Percentiles rank a stretch among this genome's conserved stretches.
phyloP scores from a whole-genome alignment of 805 yeast species.

The Priceomyces fermenticarens region DNA sequence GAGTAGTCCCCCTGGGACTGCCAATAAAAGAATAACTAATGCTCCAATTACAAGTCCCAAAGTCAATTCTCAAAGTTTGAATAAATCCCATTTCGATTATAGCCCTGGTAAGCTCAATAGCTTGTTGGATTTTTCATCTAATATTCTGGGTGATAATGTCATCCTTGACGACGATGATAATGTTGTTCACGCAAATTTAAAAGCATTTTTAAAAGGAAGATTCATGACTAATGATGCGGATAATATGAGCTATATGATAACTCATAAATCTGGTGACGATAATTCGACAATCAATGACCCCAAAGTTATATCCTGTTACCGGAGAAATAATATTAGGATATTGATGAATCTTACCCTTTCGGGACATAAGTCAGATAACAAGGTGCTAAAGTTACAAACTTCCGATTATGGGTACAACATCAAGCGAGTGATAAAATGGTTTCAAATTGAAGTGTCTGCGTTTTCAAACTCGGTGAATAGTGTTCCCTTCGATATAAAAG shows the following conservation, averaged over 20 bases:
- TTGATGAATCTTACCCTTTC: slow-evolving; percentile 26
- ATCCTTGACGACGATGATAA: slow-evolving; percentile 29
- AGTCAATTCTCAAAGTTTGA: too few relatives aligned
- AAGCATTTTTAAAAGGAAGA: slow-evolving; percentile 42
- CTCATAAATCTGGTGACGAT: slow-evolving; percentile 10
- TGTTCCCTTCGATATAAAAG: slow-evolving; percentile 29
- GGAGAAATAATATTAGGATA: slow-evolving; percentile 41
- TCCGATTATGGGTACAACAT: slow-evolving; percentile 34
- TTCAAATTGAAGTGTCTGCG: slow-evolving; percentile 37
- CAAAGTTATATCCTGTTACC: slow-evolving; percentile 42
- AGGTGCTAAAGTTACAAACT: slow-evolving; percentile 29
- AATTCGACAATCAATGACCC: slow-evolving; percentile 19
- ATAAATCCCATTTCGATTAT: slow-evolving; percentile 23
- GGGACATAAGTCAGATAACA: slow-evolving; percentile 20
- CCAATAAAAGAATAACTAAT: too few relatives aligned
- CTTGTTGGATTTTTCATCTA: slow-evolving; percentile 26
- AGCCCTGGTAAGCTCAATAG: slow-evolving; percentile 21
- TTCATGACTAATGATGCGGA: slow-evolving; percentile 40
- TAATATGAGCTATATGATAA: slow-evolving; percentile 29
- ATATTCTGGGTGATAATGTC: slow-evolving; percentile 16
- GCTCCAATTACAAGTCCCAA: too few relatives aligned
- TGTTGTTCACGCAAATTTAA: slow-evolving; percentile 21
- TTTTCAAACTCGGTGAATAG: slow-evolving; percentile 28
- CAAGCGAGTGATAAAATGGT: slow-evolving; percentile 36
- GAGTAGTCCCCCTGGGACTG: too few relatives aligned